A percentile compares a stretch with the other conserved stretches of the same genome.
Conservation (phyloP, 1,284 basidiomycete genomes). For the Cryptococcus wingfieldii region DNA sequence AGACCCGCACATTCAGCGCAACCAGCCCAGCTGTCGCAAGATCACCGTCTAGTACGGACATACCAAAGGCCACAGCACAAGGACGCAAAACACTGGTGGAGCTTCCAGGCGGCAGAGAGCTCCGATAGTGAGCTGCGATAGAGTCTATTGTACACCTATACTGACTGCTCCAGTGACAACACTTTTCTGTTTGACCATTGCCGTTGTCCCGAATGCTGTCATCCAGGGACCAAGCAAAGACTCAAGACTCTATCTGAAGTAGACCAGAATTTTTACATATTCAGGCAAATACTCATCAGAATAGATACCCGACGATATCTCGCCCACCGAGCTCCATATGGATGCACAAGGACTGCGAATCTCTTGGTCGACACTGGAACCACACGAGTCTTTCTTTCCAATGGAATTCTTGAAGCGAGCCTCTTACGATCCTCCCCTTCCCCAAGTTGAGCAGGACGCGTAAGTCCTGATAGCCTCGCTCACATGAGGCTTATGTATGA, state of each 20-base stretch:
- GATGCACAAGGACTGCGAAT: slow-evolving; percentile 20
- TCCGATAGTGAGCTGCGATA: background rate
- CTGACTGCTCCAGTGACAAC: slow-evolving; percentile 55
- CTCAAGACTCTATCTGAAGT: slow-evolving; percentile 80
- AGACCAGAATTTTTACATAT: slow-evolving; percentile 17
- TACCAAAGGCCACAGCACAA: too few species aligned
- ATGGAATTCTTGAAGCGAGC: slow-evolving; percentile 44
- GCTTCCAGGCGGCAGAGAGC: background rate
- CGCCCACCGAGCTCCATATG: slow-evolving; percentile 23
- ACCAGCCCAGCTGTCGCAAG: too few species aligned
- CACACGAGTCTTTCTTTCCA: slow-evolving; percentile 74
- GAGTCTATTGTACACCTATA: background rate
- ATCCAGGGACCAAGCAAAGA: slow-evolving; percentile 83
- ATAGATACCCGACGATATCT: slow-evolving; percentile 73
- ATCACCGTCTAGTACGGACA: too few species aligned
- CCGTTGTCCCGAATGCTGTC: slow-evolving; percentile 80
- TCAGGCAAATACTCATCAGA: background rate
- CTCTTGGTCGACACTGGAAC: slow-evolving; percentile 55
- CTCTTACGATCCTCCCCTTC: slow-evolving; percentile 35
- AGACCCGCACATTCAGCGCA: too few species aligned
- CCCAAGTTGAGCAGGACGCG: slow-evolving; percentile 5
- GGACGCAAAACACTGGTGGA: too few species aligned
- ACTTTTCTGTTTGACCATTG: slow-evolving; percentile 81
- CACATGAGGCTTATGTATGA: background rate
- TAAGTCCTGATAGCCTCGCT: slow-evolving; percentile 1